Conservation (phyloP, 805 yeast genomes). For the Maudiozyma pseudohumilis region DNA sequence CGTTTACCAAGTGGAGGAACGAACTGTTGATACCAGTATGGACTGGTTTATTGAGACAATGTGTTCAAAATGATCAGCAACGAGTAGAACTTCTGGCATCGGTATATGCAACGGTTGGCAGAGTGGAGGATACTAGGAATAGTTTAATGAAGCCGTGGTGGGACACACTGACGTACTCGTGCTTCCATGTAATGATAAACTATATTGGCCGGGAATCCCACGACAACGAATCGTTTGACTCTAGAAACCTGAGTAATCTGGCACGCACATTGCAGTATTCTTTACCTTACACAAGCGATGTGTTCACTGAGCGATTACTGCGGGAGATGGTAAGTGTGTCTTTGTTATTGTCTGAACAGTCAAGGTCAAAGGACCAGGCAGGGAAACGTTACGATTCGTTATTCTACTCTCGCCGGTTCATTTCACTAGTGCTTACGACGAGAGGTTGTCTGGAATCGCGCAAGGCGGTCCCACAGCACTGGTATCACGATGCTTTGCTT, state of each 20-base stretch:
- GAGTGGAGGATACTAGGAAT: conserved; percentile 2
- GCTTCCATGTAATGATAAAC: conserved; percentile 8
- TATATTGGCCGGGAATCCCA: no score
- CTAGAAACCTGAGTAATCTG: conserved; percentile 14
- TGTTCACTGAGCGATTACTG: no score
- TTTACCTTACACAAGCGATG: conserved; percentile 5
- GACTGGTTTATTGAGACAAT: conserved; percentile 6
- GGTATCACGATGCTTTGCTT: conserved; percentile 11
- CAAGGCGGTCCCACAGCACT: conserved; percentile 3
- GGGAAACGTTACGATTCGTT: conserved; percentile 9
- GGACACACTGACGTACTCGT: conserved; percentile 10
- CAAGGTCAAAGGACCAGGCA: no score
- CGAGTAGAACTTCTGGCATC: neutral
- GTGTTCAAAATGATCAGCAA: neutral
- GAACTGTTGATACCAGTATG: conserved; percentile 18
- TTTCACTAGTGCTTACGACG: conserved; percentile 14
- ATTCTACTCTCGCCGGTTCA: conserved; percentile 14
- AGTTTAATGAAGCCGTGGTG: conserved; percentile 8
- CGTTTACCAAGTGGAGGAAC: conserved; percentile 17
- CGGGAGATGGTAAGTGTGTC: neutral
- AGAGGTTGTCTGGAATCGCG: conserved; percentile 11
- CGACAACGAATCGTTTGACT: conserved; percentile 6
- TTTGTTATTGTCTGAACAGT: conserved; percentile 6
- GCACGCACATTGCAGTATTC: conserved; percentile 16
- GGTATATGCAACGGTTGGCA: conserved; percentile 5